phyloP scores from a whole-genome alignment of 2,329 filamentous ascomycete species.

The Corynespora cassiicola region DNA sequence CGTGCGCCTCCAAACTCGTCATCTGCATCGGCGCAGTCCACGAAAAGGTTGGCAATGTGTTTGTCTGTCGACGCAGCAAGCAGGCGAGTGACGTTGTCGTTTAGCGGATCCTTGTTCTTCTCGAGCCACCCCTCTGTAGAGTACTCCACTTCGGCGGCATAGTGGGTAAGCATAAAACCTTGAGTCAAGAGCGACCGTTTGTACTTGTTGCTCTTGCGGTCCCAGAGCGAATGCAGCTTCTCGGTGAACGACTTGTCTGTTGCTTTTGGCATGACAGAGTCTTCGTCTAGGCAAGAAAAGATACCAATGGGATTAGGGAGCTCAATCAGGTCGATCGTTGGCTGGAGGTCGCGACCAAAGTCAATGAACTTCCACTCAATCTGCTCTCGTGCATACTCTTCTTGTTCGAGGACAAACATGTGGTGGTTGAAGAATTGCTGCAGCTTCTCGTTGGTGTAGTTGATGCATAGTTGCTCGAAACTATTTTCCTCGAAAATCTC shows the following conservation, averaged over 20 bases:
- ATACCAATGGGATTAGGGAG: constrained; percentile 96
- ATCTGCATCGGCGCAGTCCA: constrained; percentile 83
- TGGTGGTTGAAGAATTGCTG: constrained; percentile 99
- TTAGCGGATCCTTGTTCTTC: constrained; percentile 98
- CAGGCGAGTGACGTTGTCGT: constrained; percentile 93
- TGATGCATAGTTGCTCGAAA: constrained; percentile 98
- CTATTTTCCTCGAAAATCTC: constrained; percentile 99
- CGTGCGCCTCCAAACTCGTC: constrained; percentile 72
- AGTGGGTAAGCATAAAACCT: constrained; percentile 95
- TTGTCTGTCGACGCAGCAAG: constrained; percentile 81
- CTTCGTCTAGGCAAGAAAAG: constrained; percentile 97
- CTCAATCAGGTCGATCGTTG: constrained; percentile 97
- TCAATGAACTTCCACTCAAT: constrained; percentile 99
- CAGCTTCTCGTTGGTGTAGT: constrained; percentile 99
- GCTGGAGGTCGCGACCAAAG: constrained; percentile 95
- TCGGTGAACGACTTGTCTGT: constrained; percentile 97
- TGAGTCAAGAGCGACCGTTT: constrained; percentile 84
- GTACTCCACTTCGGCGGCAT: constrained; percentile 97
- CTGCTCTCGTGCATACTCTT: constrained; percentile 95
- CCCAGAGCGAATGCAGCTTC: constrained; percentile 96
- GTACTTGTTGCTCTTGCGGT: constrained; percentile 94
- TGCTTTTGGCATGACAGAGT: constrained; percentile 98
- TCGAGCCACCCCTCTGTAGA: constrained; percentile 94
- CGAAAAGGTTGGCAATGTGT: constrained; percentile 84
- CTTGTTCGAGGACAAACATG: constrained; percentile 99